These are phyloP conservation scores for Trichophyton equinum DNA, from an alignment of 2,329 filamentous ascomycete genomes.

Conservation along the genomic window DNA sequence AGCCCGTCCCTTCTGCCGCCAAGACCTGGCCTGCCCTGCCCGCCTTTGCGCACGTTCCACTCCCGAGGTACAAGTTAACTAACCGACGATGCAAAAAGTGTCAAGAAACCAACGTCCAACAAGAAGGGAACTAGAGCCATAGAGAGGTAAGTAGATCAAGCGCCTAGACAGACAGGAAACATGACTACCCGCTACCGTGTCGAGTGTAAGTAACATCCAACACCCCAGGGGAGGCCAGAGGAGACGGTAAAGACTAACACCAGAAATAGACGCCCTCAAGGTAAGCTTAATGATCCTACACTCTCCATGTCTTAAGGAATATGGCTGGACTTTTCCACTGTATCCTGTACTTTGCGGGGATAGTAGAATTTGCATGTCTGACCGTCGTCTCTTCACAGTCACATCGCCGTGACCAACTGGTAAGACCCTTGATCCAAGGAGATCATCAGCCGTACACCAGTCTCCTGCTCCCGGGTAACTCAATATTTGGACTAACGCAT, in stretches of 20 bases:
- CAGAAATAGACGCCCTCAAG: slow-evolving; percentile 48
- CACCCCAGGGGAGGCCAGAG: neutral
- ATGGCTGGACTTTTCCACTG: neutral
- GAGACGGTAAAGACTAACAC: neutral
- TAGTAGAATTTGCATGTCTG: neutral
- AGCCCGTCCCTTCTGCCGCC: neutral
- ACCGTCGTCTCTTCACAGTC: slow-evolving; percentile 49
- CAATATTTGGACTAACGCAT: neutral
- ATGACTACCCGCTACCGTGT: slow-evolving; percentile 45
- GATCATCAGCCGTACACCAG: neutral
- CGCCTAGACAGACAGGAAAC: slow-evolving; percentile 6
- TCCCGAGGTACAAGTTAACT: neutral
- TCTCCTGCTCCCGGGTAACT: neutral
- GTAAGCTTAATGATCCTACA: slow-evolving; percentile 26
- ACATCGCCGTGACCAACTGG: slow-evolving; percentile 81
- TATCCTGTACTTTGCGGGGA: neutral
- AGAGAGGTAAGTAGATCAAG: neutral
- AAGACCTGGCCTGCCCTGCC: neutral
- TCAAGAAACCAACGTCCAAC: neutral
- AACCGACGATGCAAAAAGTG: neutral
- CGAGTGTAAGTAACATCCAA: slow-evolving; percentile 49
- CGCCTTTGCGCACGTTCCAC: neutral
- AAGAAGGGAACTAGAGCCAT: neutral
- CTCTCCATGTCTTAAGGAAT: neutral
- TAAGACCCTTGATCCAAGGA: slow-evolving; percentile 24